Evolutionary conservation across 1,284 basidiomycete genomes (phyloP), one percentile per base, ranked within the genome.

Genomic region (Polyporus tsugae): DNA sequence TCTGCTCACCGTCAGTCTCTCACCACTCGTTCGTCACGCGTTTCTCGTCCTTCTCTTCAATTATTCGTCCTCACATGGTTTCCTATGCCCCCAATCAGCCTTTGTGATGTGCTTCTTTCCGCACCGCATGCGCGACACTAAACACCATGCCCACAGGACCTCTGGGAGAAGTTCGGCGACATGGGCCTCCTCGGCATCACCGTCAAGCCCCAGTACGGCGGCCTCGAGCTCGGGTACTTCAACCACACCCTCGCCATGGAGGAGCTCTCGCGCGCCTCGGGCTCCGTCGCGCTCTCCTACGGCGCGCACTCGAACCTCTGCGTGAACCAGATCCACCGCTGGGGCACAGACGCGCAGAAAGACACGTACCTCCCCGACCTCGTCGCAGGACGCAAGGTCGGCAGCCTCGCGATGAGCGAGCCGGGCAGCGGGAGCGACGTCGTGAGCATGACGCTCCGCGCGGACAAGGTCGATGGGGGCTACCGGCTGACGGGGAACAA

Each of bases 221-320:
- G 96, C 4, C 84, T 96, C 52, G 88, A 85, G 2, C 83, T 94
- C 68, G 94, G 94, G 6, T 98, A 97, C 81, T 86, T 97, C 67
- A 89, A 95, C 69, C 96, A 98, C 79, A 92, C 92, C 2, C 85
- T 98, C 59, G 95, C 94, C 4, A 97, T 97, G 95, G 95, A 98
- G 81, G 93, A 95, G 74, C 84, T 98, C 64, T 97, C 95, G 35
- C 85, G 91, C 36, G 94, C 95, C 7, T 97, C 95, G 6, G 96
- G 95, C 29, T 95, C 94, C 3, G 91, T 98, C 41, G 96, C 92
- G 1, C 87, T 98, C 11, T 96, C 94, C 3, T 98, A 98, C 75
- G 96, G 96, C 64, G 96, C 96, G 13, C 97, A 98, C 77, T 96
- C 95, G 5, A 97, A 96, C 78, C 85, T 95, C 25, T 96, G 95